A percentile compares a stretch with the other conserved stretches of the same genome.
Evolutionary conservation across 1,139 yeast species (phyloP).

Genomic region (Saccharomycopsis crataegensis): DNA sequence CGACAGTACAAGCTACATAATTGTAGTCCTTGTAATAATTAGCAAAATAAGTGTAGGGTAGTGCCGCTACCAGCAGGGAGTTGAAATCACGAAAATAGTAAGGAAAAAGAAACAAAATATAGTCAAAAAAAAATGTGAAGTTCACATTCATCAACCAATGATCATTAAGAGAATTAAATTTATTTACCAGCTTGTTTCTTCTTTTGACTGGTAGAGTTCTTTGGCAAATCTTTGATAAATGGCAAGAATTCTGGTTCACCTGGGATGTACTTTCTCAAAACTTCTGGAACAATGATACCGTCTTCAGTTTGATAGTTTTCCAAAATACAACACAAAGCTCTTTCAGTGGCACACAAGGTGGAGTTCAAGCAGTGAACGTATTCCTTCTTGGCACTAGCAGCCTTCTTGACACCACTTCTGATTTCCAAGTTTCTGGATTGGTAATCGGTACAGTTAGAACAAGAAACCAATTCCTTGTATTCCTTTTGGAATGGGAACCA

Average conservation of each 20-base stretch:
- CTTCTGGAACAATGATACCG: slow-evolving; percentile 90
- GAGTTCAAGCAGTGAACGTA: slow-evolving; percentile 98
- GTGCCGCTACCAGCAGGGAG: too few species aligned
- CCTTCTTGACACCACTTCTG: slow-evolving; percentile 94
- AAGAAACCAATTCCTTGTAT: slow-evolving; percentile 95
- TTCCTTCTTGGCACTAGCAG: slow-evolving; percentile 91
- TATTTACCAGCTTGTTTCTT: slow-evolving; percentile 48
- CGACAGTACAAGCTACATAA: too few species aligned
- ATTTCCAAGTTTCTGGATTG: slow-evolving; percentile 98
- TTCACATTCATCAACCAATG: too few species aligned
- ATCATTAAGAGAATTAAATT: neutral
- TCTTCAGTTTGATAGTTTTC: slow-evolving; percentile 98
- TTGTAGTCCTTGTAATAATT: too few species aligned
- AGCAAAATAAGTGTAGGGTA: too few species aligned
- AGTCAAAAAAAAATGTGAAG: too few species aligned
- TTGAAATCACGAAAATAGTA: too few species aligned
- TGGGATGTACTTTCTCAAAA: slow-evolving; percentile 89
- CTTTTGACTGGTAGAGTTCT: slow-evolving; percentile 84
- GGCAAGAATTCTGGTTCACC: slow-evolving; percentile 98
- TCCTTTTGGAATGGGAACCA: slow-evolving; percentile 99
- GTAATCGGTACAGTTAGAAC: slow-evolving; percentile 98
- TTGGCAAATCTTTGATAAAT: slow-evolving; percentile 82
- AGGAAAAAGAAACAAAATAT: too few species aligned
- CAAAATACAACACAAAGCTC: slow-evolving; percentile 93
- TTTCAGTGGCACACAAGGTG: slow-evolving; percentile 94